Base-by-base conservation (phyloP, 2,329 filamentous ascomycete species). In the Clonostachys solani region DNA sequence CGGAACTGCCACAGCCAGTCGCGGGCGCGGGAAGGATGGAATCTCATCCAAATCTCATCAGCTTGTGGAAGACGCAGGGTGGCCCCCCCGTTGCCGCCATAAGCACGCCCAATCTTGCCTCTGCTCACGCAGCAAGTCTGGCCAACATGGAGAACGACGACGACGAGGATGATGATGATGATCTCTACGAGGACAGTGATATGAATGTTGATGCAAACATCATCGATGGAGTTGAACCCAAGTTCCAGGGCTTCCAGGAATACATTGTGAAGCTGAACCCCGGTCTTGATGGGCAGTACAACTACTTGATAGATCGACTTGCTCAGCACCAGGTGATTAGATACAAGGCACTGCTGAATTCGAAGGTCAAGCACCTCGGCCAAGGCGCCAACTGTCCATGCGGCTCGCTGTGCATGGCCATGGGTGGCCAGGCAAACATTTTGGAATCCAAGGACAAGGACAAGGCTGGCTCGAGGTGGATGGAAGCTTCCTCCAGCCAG, bases 261-360 rank as follows among this genome's bases (percentile, higher is more conserved):
- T 87, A 95, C 58, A 79, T 92, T 16, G 68, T 83, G 42, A 76
- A 80, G 49, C 68, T 95, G 40, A 95, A 95, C 58, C 89, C 89
- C n/a, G 70, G 75, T 12, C 72, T 95, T 48, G 45, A 46, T 40
- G 71, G 53, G 9, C 75, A 59, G 5, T 75, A 78, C 56, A 67
- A 58, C 33, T 84, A 83, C 63, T 74, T 96, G 52, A 80, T 92
- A 13, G 87, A 94, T 33, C 84, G 91, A 42, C 87, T 96, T 54
- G 88, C 87, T 1, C 80, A 89, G 53, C 90, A 95, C 58, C 89
- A 96, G 62, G 72, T 86, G 42, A 73, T 83, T 49, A 81, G 91
- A 47, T 95, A 92, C 66, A 94, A 92, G 63, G 80, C 81, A 29
- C 72, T 96, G 15, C 72, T 92, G 33, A 84, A 82, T 36, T 71